A percentile compares a stretch with the other conserved stretches of the same genome.
phyloP scores from a whole-genome alignment of 768 basidiomycete genomes.

The Lactarius psammicola region DNA sequence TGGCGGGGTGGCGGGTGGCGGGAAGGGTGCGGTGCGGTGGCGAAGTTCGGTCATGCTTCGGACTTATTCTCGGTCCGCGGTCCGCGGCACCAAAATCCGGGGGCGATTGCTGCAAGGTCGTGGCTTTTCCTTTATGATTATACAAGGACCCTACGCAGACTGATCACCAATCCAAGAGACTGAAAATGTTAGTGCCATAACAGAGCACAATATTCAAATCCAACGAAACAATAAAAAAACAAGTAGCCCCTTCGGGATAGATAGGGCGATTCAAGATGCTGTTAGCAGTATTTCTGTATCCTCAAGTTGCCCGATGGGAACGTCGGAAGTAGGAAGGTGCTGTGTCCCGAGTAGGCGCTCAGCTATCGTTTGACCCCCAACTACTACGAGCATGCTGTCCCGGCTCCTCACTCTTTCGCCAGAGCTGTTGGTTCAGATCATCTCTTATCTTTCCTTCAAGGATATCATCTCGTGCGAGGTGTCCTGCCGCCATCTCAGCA shows the following conservation, averaged over 20 bases:
- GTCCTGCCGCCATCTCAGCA: conserved; percentile 22
- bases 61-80: background rate
- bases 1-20: background rate
- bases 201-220: background rate
- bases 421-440: conserved; percentile 25
- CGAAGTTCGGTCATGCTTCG: background rate
- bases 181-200: background rate
- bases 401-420: conserved; percentile 19
- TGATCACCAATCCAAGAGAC: background rate
- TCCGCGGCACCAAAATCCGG: background rate
- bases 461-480: conserved; percentile 23
- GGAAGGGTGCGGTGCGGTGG: background rate
- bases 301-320: conserved; percentile 1
- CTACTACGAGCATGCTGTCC: conserved; percentile 14
- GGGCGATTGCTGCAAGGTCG: too few species aligned
- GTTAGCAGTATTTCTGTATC: background rate
- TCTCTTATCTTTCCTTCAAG: conserved; percentile 23
- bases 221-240: background rate
- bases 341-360: conserved; percentile 13
- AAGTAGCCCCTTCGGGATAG: background rate
- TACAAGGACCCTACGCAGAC: background rate
- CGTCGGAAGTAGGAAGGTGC: conserved; percentile 1
- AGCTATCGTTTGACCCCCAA: conserved; percentile 3
- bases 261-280: background rate
- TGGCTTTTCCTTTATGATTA: background rate